Evolutionary conservation across 495 filamentous ascomycete species (phyloP), one percentile per base, ranked within the genome.

Genomic region (Aspergillus campestris): DNA sequence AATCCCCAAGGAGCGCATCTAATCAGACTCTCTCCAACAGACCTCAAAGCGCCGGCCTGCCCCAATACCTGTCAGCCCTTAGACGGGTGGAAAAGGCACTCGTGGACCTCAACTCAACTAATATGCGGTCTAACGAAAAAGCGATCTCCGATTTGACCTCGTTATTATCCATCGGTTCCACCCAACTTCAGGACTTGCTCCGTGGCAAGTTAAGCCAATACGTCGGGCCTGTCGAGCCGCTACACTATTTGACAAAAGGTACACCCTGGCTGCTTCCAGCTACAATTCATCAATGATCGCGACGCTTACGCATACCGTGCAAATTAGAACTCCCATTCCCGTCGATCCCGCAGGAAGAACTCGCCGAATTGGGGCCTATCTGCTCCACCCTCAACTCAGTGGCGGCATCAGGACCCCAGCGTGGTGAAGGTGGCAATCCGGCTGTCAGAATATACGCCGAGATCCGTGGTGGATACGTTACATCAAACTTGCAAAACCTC

Each of bases 241-340:
- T 97, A 34, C 86, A 95, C 56, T 96, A 85, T 58, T 80, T 96
- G 53, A 95, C 86, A n/a, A 96, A 95, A 61, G 75, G 85, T 74
- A 44, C 8, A 49, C n/a, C 14, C 24, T 15, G 12, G 11, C 34
- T 13, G 27, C n/a, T 6, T 11, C 34, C 7, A 37, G 14, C 14
- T 12, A 12, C 27, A 6, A 42, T 7, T 28, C 29, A 28, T 24
- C 10, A 7, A 1, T 12, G 0, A 33, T 30, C 27, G 0, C 8
- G 9, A 0, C 14, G 14, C 30, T 35, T 2, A 9, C 9, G n/a
- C n/a, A 18, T n/a, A 34, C 44, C n/a, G 29, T 34, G 38, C 37
- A 18, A 29, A 11, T 51, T 53, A 71, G 78, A 86, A 31, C 74
- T 86, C 8, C 80, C 87, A 1, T 88, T 87, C 48, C 84, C 84